phyloP scores from a whole-genome alignment of 768 basidiomycete species.

The Tricholoma sp. region DNA sequence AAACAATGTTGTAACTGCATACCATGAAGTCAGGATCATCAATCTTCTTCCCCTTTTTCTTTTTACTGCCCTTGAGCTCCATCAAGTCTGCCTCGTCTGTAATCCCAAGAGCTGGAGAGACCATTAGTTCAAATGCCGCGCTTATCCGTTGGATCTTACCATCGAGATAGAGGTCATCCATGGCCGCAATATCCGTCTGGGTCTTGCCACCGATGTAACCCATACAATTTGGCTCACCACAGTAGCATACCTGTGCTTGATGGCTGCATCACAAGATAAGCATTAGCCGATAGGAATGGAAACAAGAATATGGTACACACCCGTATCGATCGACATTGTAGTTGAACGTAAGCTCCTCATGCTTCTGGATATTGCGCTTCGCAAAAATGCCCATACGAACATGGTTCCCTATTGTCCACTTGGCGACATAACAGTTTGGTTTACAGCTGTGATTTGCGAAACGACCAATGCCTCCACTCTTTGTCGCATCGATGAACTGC shows the following conservation, averaged over 20 bases:
- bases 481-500: slow-evolving; percentile 97
- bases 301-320: slow-evolving; percentile 40
- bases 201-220: slow-evolving; percentile 98
- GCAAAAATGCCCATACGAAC: slow-evolving; percentile 99
- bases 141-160: slow-evolving; percentile 40
- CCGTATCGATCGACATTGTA: slow-evolving; percentile 99
- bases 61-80: slow-evolving; percentile 89
- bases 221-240: slow-evolving; percentile 92
- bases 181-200: slow-evolving; percentile 89
- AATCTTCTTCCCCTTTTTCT: slow-evolving; percentile 87
- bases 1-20: slow-evolving; percentile 11
- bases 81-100: slow-evolving; percentile 81
- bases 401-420: slow-evolving; percentile 88
- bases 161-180: slow-evolving; percentile 94
- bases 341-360: slow-evolving; percentile 96
- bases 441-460: slow-evolving; percentile 98
- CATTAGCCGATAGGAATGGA: not conserved
- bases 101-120: slow-evolving; percentile 79
- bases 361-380: slow-evolving; percentile 65
- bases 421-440: slow-evolving; percentile 96
- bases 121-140: not conserved
- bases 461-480: slow-evolving; percentile 91
- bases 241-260: slow-evolving; percentile 91
- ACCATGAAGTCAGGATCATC: slow-evolving; percentile 90
- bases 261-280: slow-evolving; percentile 47